Evolutionary conservation across 2,329 filamentous ascomycete species (phyloP), one percentile per base, ranked within the genome.

Genomic region (Phyllosticta citriasiana): DNA sequence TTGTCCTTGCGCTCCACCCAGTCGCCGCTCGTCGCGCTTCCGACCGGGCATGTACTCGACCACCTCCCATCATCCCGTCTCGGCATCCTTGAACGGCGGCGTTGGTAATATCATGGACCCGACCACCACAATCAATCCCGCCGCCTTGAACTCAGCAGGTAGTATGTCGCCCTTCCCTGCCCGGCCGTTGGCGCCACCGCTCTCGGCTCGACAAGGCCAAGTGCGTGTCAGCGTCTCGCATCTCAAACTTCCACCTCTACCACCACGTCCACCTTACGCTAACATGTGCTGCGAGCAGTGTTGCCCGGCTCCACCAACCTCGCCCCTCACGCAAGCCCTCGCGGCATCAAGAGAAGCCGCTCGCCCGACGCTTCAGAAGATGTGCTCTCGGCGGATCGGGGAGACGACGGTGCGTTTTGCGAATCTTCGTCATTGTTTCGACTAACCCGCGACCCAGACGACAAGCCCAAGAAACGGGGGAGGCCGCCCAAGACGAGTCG

Each of bases 401-500:
- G 65, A 60, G 70, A 69, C 55, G 66, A 67, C 25, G 70, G 71
- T 74, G 65, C 51, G 68, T 69, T 12, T 52, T 47, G 16, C 56
- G 52, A 8, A 19, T 55, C 35, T 19, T 22, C 22, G 12, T 25
- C 40, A 14, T 27, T 33, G 54, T 62, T 53, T 55, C 40, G 24
- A 30, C 54, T 59, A 40, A 50, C 50, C 53, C 57, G 5, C 22
- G 16, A 25, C 57, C 56, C 66, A 71, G 72, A 72, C 59, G 68
- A 69, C 55, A 74, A 73, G 64, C 72, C 71, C 55, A 67, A 73
- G 66, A 76, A 75, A 65, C 73, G 74, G 65, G 82, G 80, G 68
- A 82, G 83, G 76, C 81, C 82, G 65, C 84, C 86, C 75, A 88
- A 87, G 78, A 57, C 80, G 64, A 80, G 81, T 47, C 74, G 54